Conservation (phyloP, 345 rosid species). For the Linum tenue region DNA sequence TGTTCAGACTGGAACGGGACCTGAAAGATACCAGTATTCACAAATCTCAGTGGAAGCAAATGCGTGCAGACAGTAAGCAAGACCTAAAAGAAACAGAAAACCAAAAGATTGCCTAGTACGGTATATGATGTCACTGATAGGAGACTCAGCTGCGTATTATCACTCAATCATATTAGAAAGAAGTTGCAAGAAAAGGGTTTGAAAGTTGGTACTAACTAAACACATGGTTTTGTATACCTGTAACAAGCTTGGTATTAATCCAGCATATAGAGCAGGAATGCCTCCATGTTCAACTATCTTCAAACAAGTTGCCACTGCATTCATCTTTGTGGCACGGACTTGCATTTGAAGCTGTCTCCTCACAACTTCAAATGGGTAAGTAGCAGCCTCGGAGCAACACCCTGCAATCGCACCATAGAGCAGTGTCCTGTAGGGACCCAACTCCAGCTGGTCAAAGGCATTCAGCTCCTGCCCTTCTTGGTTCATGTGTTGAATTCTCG, state of each 20-base stretch:
- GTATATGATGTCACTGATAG: too few species aligned
- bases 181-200: background rate
- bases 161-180: too few species aligned
- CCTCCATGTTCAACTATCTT: slow-evolving; percentile 80
- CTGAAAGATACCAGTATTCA: background rate
- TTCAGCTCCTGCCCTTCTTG: slow-evolving; percentile 53
- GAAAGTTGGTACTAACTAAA: background rate
- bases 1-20: background rate
- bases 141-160: too few species aligned
- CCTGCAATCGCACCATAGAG: slow-evolving; percentile 82
- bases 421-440: slow-evolving; percentile 74
- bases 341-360: slow-evolving; percentile 94
- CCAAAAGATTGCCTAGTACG: too few species aligned
- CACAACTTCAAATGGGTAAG: slow-evolving; percentile 92
- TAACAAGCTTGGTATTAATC: slow-evolving; percentile 76
- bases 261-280: slow-evolving; percentile 73
- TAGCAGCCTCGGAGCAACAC: slow-evolving; percentile 84
- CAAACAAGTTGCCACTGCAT: slow-evolving; percentile 52
- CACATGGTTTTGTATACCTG: slow-evolving; percentile 41
- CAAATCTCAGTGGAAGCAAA: background rate
- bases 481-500: slow-evolving; percentile 58
- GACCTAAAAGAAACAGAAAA: too few species aligned
- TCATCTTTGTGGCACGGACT: slow-evolving; percentile 44
- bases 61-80: too few species aligned
- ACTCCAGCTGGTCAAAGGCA: slow-evolving; percentile 64